Base-by-base conservation (phyloP, 345 rosid genomes). In the Xanthoceras sorbifolium region DNA sequence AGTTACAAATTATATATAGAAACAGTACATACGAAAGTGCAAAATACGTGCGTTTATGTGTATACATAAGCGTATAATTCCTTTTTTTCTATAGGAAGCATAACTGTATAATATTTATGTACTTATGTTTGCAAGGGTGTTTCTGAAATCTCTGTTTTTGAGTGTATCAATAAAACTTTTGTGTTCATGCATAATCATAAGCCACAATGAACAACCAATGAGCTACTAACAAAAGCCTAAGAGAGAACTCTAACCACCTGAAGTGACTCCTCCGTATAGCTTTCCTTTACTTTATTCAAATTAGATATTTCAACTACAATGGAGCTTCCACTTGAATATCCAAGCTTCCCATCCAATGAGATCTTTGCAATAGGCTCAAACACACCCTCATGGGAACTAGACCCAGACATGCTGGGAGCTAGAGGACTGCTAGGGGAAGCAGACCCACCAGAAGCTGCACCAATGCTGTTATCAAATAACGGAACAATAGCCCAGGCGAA, bases 401-500 rank as follows among this genome's bases (percentile, higher is more conserved):
- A 90, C 59, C 93, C 94, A 76, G 97, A 92, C 85, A 91, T 83
- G 80, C 97, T 91, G 74, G 92, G 85, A 80, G 97, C 89, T 79
- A 96, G 97, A 71, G 98, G 98, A 82, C 98, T 96, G 83, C 99
- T 93, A 66, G 98, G 99, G 69, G 99, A 96, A 87, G 97, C 89
- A 83, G 97, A 84, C 57, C 94, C 99, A 74, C 90, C 94, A 72
- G 89, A 86, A 80, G 91, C 87, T 68, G 89, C 85, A 81, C 87
- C 89, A 73, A 86, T 82, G 85, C 76, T 92, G 85, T 88, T 95
- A 83, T 96, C 99, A 88, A 96, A 93, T 78, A 96, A 89, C 7
- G 99, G 98, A 88, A 96, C 94, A 79, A 96, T 87, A 65, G 98
- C 97, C 99, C 99, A 96, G 67, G 98, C 91, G 73, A 96, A 93